Evolutionary conservation across 2,329 filamentous ascomycete species (phyloP), one percentile per base, ranked within the genome.

Genomic region (Fusarium brachygibbosum): DNA sequence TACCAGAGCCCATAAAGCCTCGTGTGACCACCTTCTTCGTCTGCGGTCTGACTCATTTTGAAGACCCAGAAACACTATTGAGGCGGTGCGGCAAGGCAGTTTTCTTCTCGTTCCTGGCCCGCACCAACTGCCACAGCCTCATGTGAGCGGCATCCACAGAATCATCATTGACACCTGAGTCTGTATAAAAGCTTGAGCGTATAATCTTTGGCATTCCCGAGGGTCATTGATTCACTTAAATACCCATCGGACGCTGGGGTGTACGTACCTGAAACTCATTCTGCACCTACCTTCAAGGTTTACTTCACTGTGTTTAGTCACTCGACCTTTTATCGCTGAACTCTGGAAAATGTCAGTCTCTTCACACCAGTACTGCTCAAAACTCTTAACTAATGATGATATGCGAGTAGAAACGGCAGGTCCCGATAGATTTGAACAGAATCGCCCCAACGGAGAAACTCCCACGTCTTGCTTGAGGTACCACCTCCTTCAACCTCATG

Each of bases 81-180:
- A 70, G 72, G 72, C 72, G 72, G 72, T 74, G 70, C 72, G 29
- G 35, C 57, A 64, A 72, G 72, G 72, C 72, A 74, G 64, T 73
- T 74, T 74, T 59, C 46, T 23, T 28, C 16, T 23, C 38, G 31
- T 63, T 38, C 42, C 32, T 65, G 52, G 55, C 57, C 62, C 67
- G 60, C 68, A 58, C 40, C 59, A 56, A 65, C 48, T 35, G 44
- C 59, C 71, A 68, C 58, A 61, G 60, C 46, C 41, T 40, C 41
- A 17, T 32, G 19, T 25, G 19, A 66, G 64, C 45, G 41, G 44
- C 40, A 37, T 50, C 34, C 45, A 40, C 46, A 46, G 29, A 69
- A 45, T 42, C 53, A 50, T 31, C 46, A 28, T 54, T 25, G 31
- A 34, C 19, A 50, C 41, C 16, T 29, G 9, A 50, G 23, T 23